Conservation (phyloP, 345 rosid species). For the Eucalyptus curtisii region DNA sequence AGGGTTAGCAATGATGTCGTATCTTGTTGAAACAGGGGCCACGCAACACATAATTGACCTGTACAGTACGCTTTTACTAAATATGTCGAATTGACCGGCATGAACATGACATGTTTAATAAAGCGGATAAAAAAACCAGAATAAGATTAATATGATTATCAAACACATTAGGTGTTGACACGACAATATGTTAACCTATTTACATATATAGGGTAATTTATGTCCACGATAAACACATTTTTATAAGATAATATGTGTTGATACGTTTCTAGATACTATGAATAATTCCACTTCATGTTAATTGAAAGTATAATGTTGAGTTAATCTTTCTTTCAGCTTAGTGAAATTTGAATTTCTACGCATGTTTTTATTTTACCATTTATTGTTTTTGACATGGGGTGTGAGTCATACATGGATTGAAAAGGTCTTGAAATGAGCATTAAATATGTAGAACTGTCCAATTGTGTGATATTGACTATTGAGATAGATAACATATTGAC, state of each 20-base stretch:
- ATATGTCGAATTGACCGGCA: background rate
- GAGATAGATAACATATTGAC: background rate
- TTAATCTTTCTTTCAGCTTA: background rate
- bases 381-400: background rate
- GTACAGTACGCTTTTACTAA: rapidly evolving
- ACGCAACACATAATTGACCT: background rate
- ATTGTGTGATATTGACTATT: background rate
- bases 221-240: background rate
- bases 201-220: background rate
- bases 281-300: background rate
- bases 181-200: background rate
- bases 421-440: background rate
- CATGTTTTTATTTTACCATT: background rate
- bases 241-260: background rate
- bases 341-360: background rate
- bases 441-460: background rate
- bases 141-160: background rate
- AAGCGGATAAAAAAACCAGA: rapidly evolving
- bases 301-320: background rate
- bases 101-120: background rate
- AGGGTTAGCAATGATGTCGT: rapidly evolving
- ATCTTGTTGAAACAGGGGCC: background rate
- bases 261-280: background rate
- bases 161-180: background rate
- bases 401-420: background rate